Percentiles rank a stretch among this genome's conserved stretches.
Conservation (phyloP, 306 rosid species). For the Quercus wislizeni region DNA sequence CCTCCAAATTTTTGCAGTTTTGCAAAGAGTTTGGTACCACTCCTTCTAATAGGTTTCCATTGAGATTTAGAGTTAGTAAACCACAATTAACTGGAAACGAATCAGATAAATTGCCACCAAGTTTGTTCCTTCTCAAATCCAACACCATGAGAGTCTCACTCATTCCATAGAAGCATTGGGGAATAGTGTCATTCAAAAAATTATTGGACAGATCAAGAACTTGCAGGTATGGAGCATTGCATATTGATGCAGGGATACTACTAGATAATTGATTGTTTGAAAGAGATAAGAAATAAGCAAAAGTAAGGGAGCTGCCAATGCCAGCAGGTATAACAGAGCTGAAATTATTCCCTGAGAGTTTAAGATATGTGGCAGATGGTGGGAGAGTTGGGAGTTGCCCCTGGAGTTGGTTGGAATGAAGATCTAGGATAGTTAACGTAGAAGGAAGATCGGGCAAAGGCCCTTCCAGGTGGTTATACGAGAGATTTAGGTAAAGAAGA, state of each 20-base stretch:
- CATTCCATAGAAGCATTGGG: conserved; percentile 10
- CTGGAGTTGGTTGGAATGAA: conserved; percentile 33
- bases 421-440: not conserved
- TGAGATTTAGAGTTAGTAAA: conserved; percentile 27
- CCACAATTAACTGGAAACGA: conserved; percentile 4
- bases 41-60: conserved; percentile 24
- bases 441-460: not conserved
- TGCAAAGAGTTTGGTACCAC: conserved; percentile 16
- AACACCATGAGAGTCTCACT: conserved; percentile 18
- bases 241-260: not conserved
- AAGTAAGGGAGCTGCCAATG: not conserved
- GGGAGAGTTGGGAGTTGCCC: conserved; percentile 13
- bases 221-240: conserved; percentile 12
- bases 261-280: conserved; percentile 14
- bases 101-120: too few species aligned
- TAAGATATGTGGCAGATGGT: not conserved
- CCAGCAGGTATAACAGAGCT: not conserved
- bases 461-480: not conserved
- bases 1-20: conserved; percentile 22
- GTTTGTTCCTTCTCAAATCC: conserved; percentile 12
- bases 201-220: conserved; percentile 39
- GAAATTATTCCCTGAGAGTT: conserved; percentile 25
- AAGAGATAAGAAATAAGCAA: not conserved
- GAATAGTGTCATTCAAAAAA: conserved; percentile 13
- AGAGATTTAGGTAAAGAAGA: not conserved